Percentiles rank a stretch among this genome's conserved stretches.
These are phyloP conservation scores for Parafenestella ontariensis DNA, from an alignment of 2,329 filamentous ascomycete genomes.

Conservation along the genomic window DNA sequence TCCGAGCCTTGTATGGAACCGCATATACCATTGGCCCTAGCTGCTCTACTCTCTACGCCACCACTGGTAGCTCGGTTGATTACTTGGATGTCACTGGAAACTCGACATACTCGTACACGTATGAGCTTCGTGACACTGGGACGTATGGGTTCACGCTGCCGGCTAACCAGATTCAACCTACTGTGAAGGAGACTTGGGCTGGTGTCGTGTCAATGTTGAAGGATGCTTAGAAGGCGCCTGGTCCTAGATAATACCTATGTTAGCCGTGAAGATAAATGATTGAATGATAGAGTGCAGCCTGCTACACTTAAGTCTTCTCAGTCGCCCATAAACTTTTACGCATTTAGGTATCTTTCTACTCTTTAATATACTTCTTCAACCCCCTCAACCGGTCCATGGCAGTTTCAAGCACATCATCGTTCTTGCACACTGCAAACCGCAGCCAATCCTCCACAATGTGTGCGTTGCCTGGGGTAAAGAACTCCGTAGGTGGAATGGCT, in stretches of 20 bases:
- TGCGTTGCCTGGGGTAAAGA: conserved; percentile 86
- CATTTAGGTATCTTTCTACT: conserved; percentile 15
- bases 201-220: conserved; percentile 43
- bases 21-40: conserved; percentile 55
- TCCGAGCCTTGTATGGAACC: conserved; percentile 61
- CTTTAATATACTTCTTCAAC: conserved; percentile 58
- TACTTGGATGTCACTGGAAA: conserved; percentile 53
- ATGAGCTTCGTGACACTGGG: conserved; percentile 59
- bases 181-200: conserved; percentile 56
- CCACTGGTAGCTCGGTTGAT: conserved; percentile 55
- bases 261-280: not conserved
- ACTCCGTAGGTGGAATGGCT: conserved; percentile 95
- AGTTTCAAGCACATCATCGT: conserved; percentile 73
- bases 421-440: conserved; percentile 95
- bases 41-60: conserved; percentile 67
- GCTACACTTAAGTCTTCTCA: too few species aligned
- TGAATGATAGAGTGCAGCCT: too few species aligned
- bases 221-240: conserved; percentile 18
- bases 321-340: not conserved
- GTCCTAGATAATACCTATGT: not conserved
- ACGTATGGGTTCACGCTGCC: conserved; percentile 58
- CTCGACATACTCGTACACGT: conserved; percentile 55
- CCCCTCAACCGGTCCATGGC: conserved; percentile 59
- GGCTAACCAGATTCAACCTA: conserved; percentile 57
- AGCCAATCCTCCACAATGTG: conserved; percentile 92